A percentile compares a stretch with the other conserved stretches of the same genome.
These are phyloP conservation scores for Gyromitra esculenta DNA, from an alignment of 2,329 filamentous ascomycete genomes.

Conservation along the genomic window DNA sequence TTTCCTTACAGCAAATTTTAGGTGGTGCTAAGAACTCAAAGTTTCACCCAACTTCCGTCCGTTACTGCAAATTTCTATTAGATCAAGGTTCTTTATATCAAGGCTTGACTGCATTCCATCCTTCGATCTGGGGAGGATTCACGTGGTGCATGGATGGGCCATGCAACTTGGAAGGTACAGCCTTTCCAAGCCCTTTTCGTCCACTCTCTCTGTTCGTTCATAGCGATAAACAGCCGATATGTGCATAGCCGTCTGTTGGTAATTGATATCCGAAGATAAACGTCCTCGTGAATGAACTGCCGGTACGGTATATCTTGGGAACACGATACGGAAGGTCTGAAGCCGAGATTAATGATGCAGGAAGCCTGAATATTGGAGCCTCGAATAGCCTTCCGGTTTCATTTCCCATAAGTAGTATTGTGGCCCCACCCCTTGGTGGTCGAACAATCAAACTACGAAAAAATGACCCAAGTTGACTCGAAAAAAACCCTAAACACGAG, in stretches of 20 bases:
- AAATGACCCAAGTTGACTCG: too few relatives aligned
- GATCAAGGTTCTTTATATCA: too few relatives aligned
- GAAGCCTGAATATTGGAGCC: slow-evolving; percentile 1
- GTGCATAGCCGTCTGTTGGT: background rate
- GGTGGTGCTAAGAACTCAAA: too few relatives aligned
- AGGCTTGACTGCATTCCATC: background rate
- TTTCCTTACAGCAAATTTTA: too few relatives aligned
- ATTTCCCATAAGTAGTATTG: background rate
- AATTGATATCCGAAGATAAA: background rate
- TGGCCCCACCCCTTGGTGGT: too few relatives aligned
- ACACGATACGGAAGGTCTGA: background rate
- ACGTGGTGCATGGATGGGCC: background rate
- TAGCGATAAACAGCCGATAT: too few relatives aligned
- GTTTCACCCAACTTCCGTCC: too few relatives aligned
- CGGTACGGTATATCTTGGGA: background rate
- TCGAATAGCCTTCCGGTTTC: background rate
- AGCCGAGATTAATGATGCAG: background rate
- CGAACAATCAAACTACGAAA: too few relatives aligned
- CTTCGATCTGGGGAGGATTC: background rate
- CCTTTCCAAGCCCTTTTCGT: background rate
- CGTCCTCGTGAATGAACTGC: background rate
- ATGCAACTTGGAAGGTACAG: slow-evolving; percentile 1
- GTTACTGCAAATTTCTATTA: too few relatives aligned
- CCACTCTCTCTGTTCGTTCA: too few relatives aligned
- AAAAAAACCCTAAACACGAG: background rate